These are phyloP conservation scores for Ophiostoma himal-ulmi DNA, from an alignment of 2,329 filamentous ascomycete species.

Conservation along the genomic window DNA sequence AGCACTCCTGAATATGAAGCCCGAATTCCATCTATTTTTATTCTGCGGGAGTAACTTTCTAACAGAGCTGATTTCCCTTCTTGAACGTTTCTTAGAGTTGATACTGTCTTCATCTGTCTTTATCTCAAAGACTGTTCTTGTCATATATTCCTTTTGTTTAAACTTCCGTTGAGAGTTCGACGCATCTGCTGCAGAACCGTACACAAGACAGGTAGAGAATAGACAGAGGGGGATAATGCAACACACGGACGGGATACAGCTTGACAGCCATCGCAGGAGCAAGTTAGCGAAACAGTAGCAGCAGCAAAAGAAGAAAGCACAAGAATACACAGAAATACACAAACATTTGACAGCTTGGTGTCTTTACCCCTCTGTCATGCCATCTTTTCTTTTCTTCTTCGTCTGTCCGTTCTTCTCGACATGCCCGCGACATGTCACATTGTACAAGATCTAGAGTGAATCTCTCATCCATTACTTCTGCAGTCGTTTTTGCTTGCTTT, in stretches of 20 bases:
- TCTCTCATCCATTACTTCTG: constrained; percentile 30
- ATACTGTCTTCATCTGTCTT: background rate
- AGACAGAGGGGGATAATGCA: background rate
- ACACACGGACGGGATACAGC: constrained; percentile 3
- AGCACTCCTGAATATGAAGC: background rate
- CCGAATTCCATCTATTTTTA: background rate
- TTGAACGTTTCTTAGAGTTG: too few species aligned
- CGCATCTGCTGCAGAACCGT: constrained; percentile 11
- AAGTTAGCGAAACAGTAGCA: too few species aligned
- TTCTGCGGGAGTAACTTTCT: background rate
- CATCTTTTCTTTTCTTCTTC: background rate
- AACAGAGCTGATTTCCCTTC: too few species aligned
- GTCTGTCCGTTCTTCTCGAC: background rate
- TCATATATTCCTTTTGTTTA: background rate
- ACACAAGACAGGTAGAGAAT: constrained; percentile 8
- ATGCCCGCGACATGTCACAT: constrained; percentile 43
- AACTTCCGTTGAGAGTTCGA: constrained; percentile 5
- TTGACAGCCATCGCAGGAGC: background rate
- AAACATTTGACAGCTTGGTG: constrained; percentile 22
- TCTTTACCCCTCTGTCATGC: background rate
- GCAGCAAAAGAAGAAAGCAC: background rate
- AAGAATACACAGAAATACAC: background rate
- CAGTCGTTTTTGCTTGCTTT: background rate
- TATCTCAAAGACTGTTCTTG: background rate
- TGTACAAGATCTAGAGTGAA: constrained; percentile 44